Evolutionary conservation across 2,329 filamentous ascomycete genomes (phyloP).

Genomic region (Thielaviopsis cerberus): DNA sequence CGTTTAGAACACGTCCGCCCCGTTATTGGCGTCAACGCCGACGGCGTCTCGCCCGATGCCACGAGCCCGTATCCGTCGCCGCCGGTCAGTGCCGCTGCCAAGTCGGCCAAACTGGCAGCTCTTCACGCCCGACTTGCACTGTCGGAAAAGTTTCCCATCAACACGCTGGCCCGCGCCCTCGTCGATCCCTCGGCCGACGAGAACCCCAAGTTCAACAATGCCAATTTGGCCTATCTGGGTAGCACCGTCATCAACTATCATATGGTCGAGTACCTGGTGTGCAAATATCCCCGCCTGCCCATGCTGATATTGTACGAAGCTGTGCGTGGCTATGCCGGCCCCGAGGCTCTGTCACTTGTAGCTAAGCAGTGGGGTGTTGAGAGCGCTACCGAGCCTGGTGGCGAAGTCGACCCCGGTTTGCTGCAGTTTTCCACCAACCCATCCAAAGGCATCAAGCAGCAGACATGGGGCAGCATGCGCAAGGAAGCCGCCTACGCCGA

Average conservation of each 20-base stretch:
- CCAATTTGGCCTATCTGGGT: conserved; percentile 63
- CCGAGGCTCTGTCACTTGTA: conserved; percentile 52
- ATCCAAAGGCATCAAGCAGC: conserved; percentile 26
- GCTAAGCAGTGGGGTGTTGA: conserved; percentile 84
- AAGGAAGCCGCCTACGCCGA: conserved; percentile 28
- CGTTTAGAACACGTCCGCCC: conserved; percentile 10
- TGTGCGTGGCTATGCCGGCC: conserved; percentile 67
- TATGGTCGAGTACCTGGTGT: conserved; percentile 70
- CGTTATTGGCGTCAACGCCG: conserved; percentile 16
- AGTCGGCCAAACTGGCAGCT: conserved; percentile 77
- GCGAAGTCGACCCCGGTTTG: conserved; percentile 78
- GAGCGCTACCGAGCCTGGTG: conserved; percentile 64
- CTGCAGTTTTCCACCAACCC: conserved; percentile 53
- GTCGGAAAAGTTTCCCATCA: conserved; percentile 60
- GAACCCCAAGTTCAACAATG: conserved; percentile 72
- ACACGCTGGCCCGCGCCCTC: conserved; percentile 71
- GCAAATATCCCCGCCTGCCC: conserved; percentile 77
- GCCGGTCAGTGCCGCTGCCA: conserved; percentile 42
- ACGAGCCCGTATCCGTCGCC: conserved; percentile 46
- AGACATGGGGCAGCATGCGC: conserved; percentile 31
- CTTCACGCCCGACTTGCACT: conserved; percentile 78
- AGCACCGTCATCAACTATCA: conserved; percentile 74
- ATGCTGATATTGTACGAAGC: conserved; percentile 74
- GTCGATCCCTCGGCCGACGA: conserved; percentile 71
- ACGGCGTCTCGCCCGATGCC: conserved; percentile 19